These are phyloP conservation scores for Suhomyces faveliae DNA, from an alignment of 805 yeast species.

Conservation along the genomic window DNA sequence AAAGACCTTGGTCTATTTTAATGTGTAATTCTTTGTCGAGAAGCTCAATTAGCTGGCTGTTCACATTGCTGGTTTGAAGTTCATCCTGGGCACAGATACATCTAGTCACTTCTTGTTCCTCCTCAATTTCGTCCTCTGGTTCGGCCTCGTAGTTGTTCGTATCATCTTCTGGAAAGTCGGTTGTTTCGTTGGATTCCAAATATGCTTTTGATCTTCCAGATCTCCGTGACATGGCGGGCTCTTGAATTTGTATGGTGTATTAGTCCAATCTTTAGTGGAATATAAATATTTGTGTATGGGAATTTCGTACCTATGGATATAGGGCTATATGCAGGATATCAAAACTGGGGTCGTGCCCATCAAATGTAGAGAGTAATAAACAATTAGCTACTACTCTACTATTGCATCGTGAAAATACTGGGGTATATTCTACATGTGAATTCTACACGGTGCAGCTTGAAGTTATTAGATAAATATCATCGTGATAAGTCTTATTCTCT, in stretches of 20 bases:
- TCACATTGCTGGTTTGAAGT: constrained; percentile 24
- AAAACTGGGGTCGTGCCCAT: background rate
- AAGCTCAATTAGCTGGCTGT: constrained; percentile 23
- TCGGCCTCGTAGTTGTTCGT: constrained; percentile 20
- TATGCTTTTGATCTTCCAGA: constrained; percentile 26
- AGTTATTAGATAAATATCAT: no score
- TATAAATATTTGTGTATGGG: background rate
- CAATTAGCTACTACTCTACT: no score
- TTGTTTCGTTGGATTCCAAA: constrained; percentile 13
- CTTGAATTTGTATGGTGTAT: background rate
- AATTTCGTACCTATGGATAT: background rate
- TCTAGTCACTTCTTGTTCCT: constrained; percentile 42
- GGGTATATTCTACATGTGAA: no score
- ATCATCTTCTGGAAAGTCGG: constrained; percentile 16
- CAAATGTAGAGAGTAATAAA: background rate
- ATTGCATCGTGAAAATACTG: no score
- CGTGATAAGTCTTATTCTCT: no score
- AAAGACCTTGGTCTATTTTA: constrained; percentile 56
- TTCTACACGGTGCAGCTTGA: no score
- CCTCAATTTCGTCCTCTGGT: constrained; percentile 27
- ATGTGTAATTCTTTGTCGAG: constrained; percentile 34
- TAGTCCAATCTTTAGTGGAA: background rate
- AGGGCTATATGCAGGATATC: background rate
- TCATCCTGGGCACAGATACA: constrained; percentile 45
- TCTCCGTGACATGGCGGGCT: constrained; percentile 26